Base-by-base conservation (phyloP, 2,329 filamentous ascomycete genomes). In the Xylariomycetidae sp. region DNA sequence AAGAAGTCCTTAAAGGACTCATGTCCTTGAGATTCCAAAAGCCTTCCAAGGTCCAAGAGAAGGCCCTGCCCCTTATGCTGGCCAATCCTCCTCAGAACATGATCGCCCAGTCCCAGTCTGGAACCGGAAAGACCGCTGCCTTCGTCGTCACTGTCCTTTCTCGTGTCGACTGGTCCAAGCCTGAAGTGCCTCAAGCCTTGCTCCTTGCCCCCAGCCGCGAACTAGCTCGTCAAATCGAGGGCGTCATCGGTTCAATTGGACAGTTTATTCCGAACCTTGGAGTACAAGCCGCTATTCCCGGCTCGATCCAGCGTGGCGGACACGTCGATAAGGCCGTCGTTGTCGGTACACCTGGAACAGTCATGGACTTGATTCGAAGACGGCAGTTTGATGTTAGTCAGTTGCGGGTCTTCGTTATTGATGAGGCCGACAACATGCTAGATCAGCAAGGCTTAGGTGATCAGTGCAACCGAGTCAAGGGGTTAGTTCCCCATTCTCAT, bases 341-440 rank as follows among this genome's bases (percentile, higher is more conserved):
- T 17, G 86, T 96, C 39, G 92, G 92, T 39, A 98, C 92, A 2
- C 92, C 92, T 1, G 92, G 92, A 35, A 97, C 90, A 0, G 87
- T 92, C 30, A 82, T 85, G 69, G 92, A 97, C 54, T 72, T 92
- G 50, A 82, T 96, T 51, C 82, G 82, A 53, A 80, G 82, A 50
- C 75, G 80, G 46, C 75, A 85, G 53, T 74, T 98, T 44, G 78
- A 94, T 48, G 63, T 79, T 1, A 77, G 73, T 13, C 65, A 80
- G 37, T 70, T 98, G 48, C 86, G 80, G 59, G 76, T 94, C 7
- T 74, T 98, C 41, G 90, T 96, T 36, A 74, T 98, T 33, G 92
- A 98, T 54, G 92, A 98, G 67, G 92, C 92, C 37, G 92, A 98
- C 66, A 97, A 96, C 66, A 98, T 98, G 92, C 69, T 98, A 40